These are phyloP conservation scores for Fraxinus pennsylvanica DNA, from an alignment of 257 asterid genomes.

Conservation along the genomic window DNA sequence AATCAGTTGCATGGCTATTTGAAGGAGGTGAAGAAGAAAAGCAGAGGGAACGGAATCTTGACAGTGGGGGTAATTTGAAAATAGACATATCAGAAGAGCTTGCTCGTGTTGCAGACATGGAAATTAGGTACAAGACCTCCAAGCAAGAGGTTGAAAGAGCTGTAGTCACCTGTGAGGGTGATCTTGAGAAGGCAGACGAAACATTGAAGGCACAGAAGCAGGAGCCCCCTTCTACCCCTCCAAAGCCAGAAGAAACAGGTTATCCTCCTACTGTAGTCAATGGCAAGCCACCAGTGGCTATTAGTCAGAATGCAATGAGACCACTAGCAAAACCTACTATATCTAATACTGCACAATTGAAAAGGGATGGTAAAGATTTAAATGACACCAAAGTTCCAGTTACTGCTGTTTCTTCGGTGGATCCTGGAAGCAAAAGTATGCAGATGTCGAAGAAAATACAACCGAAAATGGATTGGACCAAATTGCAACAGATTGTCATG, in stretches of 20 bases:
- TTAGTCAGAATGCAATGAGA: slow-evolving; percentile 40
- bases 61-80: slow-evolving; percentile 69
- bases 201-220: slow-evolving; percentile 65
- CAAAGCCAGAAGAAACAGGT: slow-evolving; percentile 67
- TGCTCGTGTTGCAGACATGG: slow-evolving; percentile 74
- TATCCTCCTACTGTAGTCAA: slow-evolving; percentile 53
- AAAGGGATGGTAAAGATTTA: slow-evolving; percentile 68
- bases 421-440: slow-evolving; percentile 53
- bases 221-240: slow-evolving; percentile 51
- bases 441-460: slow-evolving; percentile 56
- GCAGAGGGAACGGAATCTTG: slow-evolving; percentile 51
- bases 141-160: slow-evolving; percentile 92
- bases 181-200: slow-evolving; percentile 84
- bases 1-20: slow-evolving; percentile 69
- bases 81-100: slow-evolving; percentile 93
- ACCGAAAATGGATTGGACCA: slow-evolving; percentile 64
- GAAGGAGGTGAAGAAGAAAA: slow-evolving; percentile 58
- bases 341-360: slow-evolving; percentile 45
- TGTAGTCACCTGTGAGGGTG: slow-evolving; percentile 83
- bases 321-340: slow-evolving; percentile 42
- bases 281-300: slow-evolving; percentile 41
- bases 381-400: slow-evolving; percentile 54
- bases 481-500: slow-evolving; percentile 47
- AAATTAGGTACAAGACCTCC: slow-evolving; percentile 62
- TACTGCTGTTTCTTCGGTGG: slow-evolving; percentile 46